Base-by-base conservation (phyloP, 805 yeast species). In the Candida saitoana region DNA sequence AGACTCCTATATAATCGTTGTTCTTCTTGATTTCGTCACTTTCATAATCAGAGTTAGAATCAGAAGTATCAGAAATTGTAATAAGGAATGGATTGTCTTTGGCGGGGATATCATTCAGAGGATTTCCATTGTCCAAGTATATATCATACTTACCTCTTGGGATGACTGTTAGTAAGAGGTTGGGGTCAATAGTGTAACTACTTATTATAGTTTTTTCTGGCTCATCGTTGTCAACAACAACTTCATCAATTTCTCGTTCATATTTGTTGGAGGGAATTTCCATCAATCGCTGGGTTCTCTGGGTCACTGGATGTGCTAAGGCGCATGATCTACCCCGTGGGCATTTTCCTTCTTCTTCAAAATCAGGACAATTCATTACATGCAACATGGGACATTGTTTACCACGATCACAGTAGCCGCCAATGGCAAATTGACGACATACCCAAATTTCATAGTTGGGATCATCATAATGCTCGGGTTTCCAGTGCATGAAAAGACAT, bases 371-470 rank as follows among this genome's bases (percentile, higher is more conserved):
- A 44, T 77, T 76, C 49, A 67, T 73, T 12, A 63, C 59, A 54
- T 86, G 95, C 27, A 73, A 59, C 36, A 74, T 71, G 4, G 73
- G 68, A 54, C 95, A 86, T 22, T 52, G 48, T 18, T 61, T 53
- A 0, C 93, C 95, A 18, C 76, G 58, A 22, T 66, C 74, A 59
- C 95, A 87, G 63, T 76, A 84, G 1, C 90, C 89, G 14, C 77
- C 76, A 25, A 80, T 51, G 3, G 90, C 74, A 64, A 86, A 87
- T 20, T 75, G 79, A 17, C 87, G 67, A 54, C 95, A 86, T 0
- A 78, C 66, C 54, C 68, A 62, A 3, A 79, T 61, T 20, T 66
- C 71, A 34, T 46, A 35, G 57, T 51, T 19, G 49, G 59, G 30
- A 69, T 77, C 40, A 52, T 52, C 64, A 68, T 73, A 60, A 73